Evolutionary conservation across 352 stramenopile genomes (phyloP).

Genomic region (Phytophthora europaea): DNA sequence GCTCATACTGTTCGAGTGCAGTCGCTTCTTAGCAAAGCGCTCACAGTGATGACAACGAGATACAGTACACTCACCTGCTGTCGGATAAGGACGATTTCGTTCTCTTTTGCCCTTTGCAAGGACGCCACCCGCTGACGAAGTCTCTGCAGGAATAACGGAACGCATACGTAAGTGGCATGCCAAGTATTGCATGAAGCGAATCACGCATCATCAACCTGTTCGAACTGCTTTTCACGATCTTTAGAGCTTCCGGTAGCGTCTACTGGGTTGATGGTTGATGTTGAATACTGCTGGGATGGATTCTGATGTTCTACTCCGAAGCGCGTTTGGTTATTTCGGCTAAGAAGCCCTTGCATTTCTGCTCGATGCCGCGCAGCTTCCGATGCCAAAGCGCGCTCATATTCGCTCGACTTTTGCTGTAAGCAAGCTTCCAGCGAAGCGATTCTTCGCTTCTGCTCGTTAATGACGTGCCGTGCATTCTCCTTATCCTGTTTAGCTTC

Average conservation of each 20-base stretch:
- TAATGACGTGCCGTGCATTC: constrained; percentile 58
- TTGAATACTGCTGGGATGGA: constrained; percentile 31
- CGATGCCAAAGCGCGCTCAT: constrained; percentile 61
- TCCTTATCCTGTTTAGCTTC: constrained; percentile 84
- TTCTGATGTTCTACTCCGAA: constrained; percentile 2
- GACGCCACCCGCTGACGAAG: constrained; percentile 58
- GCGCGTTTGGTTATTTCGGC: constrained; percentile 35
- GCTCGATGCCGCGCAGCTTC: constrained; percentile 52
- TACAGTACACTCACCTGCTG: constrained; percentile 49
- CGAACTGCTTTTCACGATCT: constrained; percentile 40
- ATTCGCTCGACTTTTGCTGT: constrained; percentile 67
- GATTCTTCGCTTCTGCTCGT: constrained; percentile 66
- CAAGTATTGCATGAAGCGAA: not conserved
- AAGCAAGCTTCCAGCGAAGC: constrained; percentile 57
- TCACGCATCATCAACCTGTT: constrained; percentile 23
- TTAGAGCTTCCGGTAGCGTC: constrained; percentile 24
- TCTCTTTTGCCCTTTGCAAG: constrained; percentile 73
- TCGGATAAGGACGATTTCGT: constrained; percentile 77
- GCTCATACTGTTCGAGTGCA: constrained; percentile 57
- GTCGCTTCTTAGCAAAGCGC: not conserved
- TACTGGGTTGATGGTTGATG: constrained; percentile 27
- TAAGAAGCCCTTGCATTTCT: constrained; percentile 73
- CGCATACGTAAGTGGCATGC: not conserved
- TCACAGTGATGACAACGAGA: not conserved
- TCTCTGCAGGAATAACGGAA: constrained; percentile 29